Evolutionary conservation across 2,329 filamentous ascomycete genomes (phyloP).

Genomic region (Bipolaris oryzae): DNA sequence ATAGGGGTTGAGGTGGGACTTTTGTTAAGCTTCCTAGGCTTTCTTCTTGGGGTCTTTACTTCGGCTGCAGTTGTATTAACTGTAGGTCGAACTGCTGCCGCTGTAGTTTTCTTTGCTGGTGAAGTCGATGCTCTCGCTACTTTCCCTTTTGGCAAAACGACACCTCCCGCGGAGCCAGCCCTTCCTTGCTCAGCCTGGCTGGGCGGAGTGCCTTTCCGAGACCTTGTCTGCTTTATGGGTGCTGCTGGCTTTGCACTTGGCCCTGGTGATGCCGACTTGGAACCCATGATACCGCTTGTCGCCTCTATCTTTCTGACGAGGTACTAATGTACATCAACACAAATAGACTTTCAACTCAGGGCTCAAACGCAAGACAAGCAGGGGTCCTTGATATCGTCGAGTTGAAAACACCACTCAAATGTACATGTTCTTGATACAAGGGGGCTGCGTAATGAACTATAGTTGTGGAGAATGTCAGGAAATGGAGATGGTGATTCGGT

Average conservation of each 20-base stretch:
- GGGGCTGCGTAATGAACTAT: not conserved
- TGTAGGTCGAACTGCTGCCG: constrained; percentile 13
- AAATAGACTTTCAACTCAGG: not conserved
- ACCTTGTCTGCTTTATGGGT: constrained; percentile 28
- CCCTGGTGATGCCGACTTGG: constrained; percentile 34
- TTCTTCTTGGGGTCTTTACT: constrained; percentile 15
- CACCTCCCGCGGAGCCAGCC: constrained; percentile 39
- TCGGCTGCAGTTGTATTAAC: constrained; percentile 6
- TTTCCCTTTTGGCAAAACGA: constrained; percentile 24
- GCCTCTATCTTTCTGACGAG: not conserved
- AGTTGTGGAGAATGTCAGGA: not conserved
- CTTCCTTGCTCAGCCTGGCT: constrained; percentile 20
- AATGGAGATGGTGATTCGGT: constrained; percentile 3
- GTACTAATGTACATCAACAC: not conserved
- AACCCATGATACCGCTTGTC: constrained; percentile 26
- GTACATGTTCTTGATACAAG: not conserved
- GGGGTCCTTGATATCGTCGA: not conserved
- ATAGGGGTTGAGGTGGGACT: constrained; percentile 24
- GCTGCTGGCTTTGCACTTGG: constrained; percentile 27
- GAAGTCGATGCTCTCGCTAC: constrained; percentile 15
- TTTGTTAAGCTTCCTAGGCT: constrained; percentile 44
- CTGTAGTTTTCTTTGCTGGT: constrained; percentile 4
- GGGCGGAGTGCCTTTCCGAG: constrained; percentile 26
- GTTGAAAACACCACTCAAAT: not conserved
- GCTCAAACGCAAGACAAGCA: not conserved